Base-by-base conservation (phyloP, 1,284 basidiomycete genomes). In the Cutaneotrichosporon sp. region DNA sequence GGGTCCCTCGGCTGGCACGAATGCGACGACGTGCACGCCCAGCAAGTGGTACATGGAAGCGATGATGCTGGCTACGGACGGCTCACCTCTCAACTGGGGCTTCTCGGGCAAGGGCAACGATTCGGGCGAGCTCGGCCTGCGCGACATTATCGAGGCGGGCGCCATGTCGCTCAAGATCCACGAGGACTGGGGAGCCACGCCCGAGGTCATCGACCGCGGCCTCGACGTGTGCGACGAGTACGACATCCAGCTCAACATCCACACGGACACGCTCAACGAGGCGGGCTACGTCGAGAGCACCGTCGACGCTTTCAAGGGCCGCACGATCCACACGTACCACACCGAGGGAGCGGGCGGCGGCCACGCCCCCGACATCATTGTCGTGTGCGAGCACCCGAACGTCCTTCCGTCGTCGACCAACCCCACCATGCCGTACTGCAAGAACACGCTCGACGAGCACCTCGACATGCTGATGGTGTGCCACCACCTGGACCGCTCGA, bases 291-390 rank as follows among this genome's bases (percentile, higher is more conserved):
- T 77, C 52, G 73, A 76, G 88, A 90, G 84, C 65, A 98, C 97
- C 0, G 90, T 99, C 59, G 86, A 84, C 13, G 95, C 97, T 0
- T 93, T 99, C 79, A 91, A 89, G 33, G 87, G 86, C 3, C 86
- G 95, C 24, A 95, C 94, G 0, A 98, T 99, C 63, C 95, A 99
- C 75, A 97, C 95, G n/a, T 97, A 97, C 76, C 94, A 97, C 73
- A 93, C 87, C 0, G 94, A 97, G 81, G 94, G 94, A 47, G 93
- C 93, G 54, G 92, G 91, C 59, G 95, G 95, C 25, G 95, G 97
- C 3, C 95, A 98, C 75, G 95, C 95, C 3, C 97, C 97, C 0
- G 97, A 99, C 73, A 97, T 99, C 78, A 97, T 99, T 74, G 89
- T 92, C 16, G 95, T 97, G 24, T 95, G 93, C 68, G 92, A 91